Evolutionary conservation across 148 eudicot species (phyloP), one percentile per base, ranked within the genome.

Genomic region (Chenopodium quinoa): DNA sequence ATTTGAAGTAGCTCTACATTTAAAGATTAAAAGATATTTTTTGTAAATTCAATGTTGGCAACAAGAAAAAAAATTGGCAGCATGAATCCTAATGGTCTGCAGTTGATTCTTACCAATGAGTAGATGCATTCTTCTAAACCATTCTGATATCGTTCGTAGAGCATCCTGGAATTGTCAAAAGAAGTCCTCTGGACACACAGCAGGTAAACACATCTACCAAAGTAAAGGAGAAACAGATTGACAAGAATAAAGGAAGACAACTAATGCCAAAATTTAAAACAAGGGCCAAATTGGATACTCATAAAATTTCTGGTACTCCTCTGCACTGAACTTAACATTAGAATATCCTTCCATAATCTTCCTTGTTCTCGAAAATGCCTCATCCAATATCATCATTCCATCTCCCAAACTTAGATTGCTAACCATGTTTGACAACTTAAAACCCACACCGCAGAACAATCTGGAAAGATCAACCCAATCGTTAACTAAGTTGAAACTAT

Each of bases 291-390:
- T 7, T 46, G 79, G 76, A 68, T 85, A 85, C 87, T 85, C 79
- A 19, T 85, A 85, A 64, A 48, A 85, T 85, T 71, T 66, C 66
- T 85, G 87, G 65, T 81, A 85, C 81, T 85, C 87, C 75, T 78
- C 87, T 10, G 84, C 34, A 58, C 79, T 78, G 79, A 85, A 81
- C 81, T 78, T 81, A 31, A 81, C 76, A 73, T 73, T 72, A 67
- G 87, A 32, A 54, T 17, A 67, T 60, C 87, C 87, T 67, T 85
- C 84, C 87, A 85, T 73, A 44, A 85, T 69, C 78, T 44, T 81
- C 84, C 84, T 85, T 32, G 87, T 85, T 82, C 52, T 85, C 1
- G 72, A 65, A 79, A 85, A 85, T 52, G 84, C 87, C 79, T 85
- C 84, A 47, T 85, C 82, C 84, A 85, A 74, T 67, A 85, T 68